Evolutionary conservation across 164 flowering plant genomes (phyloP).

Genomic region (Vitis rupestris): DNA sequence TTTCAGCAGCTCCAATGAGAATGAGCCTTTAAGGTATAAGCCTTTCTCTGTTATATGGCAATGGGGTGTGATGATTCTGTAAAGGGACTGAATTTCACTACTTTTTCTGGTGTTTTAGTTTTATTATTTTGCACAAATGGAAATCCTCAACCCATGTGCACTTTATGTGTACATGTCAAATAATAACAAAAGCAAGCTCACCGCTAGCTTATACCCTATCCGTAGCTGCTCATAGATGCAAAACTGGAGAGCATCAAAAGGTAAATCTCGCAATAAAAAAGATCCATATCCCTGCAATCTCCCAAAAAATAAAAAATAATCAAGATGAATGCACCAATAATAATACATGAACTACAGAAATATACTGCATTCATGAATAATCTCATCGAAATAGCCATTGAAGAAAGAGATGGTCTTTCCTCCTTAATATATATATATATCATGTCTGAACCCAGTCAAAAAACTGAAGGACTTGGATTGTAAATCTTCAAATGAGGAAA

Average conservation of each 20-base stretch:
- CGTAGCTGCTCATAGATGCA: conserved; percentile 97
- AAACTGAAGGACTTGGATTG: neutral
- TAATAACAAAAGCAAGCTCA: conserved; percentile 28
- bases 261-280: conserved; percentile 88
- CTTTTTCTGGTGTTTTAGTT: too few species aligned
- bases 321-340: neutral
- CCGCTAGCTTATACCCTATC: conserved; percentile 83
- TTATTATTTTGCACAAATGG: too few species aligned
- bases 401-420: too few species aligned
- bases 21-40: too few species aligned
- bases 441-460: neutral
- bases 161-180: too few species aligned
- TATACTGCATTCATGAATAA: neutral
- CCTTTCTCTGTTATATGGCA: too few species aligned
- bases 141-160: too few species aligned
- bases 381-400: neutral
- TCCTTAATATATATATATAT: too few species aligned
- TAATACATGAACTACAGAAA: neutral
- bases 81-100: too few species aligned
- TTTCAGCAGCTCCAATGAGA: too few species aligned
- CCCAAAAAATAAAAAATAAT: neutral
- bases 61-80: too few species aligned
- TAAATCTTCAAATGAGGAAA: neutral
- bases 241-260: conserved; percentile 97
- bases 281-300: conserved; percentile 83